Conservation (phyloP, 2,329 filamentous ascomycete genomes). For the Curvularia lunata region DNA sequence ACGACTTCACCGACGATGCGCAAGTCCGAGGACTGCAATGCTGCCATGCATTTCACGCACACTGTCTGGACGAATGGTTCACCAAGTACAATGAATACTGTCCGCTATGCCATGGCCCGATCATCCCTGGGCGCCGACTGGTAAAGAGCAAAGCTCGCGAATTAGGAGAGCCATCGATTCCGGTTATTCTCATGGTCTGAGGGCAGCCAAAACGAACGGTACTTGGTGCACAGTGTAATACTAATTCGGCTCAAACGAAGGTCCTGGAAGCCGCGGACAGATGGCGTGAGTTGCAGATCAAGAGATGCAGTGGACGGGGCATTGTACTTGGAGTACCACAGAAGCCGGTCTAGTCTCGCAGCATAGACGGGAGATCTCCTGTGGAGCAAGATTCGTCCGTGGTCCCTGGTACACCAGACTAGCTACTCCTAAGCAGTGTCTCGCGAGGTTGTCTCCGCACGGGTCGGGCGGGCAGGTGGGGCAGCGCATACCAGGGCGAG, state of each 20-base stretch:
- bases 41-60: slow-evolving; percentile 47
- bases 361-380: not conserved
- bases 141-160: slow-evolving; percentile 16
- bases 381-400: not conserved
- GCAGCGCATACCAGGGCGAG: not conserved
- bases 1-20: slow-evolving; percentile 41
- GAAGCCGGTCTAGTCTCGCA: not conserved
- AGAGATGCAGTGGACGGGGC: not conserved
- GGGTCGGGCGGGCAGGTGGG: not conserved
- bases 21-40: slow-evolving; percentile 46
- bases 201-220: not conserved
- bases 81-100: slow-evolving; percentile 47
- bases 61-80: slow-evolving; percentile 50
- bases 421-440: not conserved
- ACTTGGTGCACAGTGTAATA: not conserved
- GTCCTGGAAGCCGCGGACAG: not conserved
- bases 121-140: slow-evolving; percentile 36
- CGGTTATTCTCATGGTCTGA: slow-evolving; percentile 38
- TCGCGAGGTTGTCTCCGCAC: not conserved
- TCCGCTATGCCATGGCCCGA: slow-evolving; percentile 48
- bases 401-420: not conserved
- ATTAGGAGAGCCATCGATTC: slow-evolving; percentile 16
- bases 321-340: not conserved
- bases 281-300: not conserved
- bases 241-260: too few relatives aligned